A percentile compares a stretch with the other conserved stretches of the same genome.
Evolutionary conservation across 257 asterid genomes (phyloP).

Genomic region (Solanum appendiculatum): DNA sequence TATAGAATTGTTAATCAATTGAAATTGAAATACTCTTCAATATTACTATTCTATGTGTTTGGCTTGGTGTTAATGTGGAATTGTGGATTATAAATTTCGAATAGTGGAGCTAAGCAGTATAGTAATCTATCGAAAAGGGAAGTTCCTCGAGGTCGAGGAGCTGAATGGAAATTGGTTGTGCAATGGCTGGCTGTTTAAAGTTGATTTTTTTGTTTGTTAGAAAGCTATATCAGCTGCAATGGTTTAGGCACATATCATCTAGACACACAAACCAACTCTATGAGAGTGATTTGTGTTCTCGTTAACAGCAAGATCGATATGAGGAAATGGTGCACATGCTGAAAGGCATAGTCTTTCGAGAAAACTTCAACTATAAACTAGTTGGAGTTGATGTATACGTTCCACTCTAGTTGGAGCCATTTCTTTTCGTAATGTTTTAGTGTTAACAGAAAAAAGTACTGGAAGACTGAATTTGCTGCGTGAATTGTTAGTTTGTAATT

Average conservation of each 20-base stretch:
- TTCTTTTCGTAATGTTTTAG: background rate
- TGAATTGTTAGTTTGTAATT: background rate
- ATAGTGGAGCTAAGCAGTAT: background rate
- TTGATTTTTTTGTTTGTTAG: background rate
- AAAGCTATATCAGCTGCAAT: background rate
- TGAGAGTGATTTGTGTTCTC: background rate
- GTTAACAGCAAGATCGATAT: background rate
- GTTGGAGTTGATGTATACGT: background rate
- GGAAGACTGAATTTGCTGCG: background rate
- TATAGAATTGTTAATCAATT: background rate
- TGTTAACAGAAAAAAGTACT: background rate
- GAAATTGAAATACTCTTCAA: background rate
- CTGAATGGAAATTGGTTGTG: background rate
- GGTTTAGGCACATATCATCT: background rate
- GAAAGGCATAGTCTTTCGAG: background rate
- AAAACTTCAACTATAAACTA: background rate
- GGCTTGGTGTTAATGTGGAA: background rate
- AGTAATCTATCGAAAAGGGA: background rate
- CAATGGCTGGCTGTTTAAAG: background rate
- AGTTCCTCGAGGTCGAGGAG: background rate
- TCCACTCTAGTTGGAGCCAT: background rate
- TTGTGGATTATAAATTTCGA: background rate
- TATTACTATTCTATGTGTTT: background rate
- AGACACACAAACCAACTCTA: background rate
- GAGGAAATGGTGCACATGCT: background rate